Evolutionary conservation across 306 rosid species (phyloP).

Genomic region (Prunus davidiana): DNA sequence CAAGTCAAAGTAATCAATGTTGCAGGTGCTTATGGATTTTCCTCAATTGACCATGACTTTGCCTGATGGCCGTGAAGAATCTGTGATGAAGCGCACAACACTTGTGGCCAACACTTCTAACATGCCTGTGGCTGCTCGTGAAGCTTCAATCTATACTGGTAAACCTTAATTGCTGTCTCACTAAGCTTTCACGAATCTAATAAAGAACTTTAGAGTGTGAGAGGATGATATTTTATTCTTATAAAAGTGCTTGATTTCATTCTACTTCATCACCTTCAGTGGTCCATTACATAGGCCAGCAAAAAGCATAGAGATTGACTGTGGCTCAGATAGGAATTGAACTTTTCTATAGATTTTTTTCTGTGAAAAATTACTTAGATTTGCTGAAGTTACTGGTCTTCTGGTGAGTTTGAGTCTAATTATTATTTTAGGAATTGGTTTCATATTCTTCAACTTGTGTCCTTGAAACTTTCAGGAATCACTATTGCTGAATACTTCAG

Average conservation of each 20-base stretch:
- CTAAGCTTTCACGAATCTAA: neutral
- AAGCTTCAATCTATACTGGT: slow-evolving; percentile 99
- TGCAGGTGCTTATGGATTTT: slow-evolving; percentile 97
- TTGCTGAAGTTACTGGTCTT: neutral
- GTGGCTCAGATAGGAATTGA: neutral
- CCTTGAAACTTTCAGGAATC: slow-evolving; percentile 58
- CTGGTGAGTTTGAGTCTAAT: neutral
- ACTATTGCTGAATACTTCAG: slow-evolving; percentile 97
- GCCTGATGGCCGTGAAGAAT: slow-evolving; percentile 99
- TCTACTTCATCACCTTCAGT: neutral
- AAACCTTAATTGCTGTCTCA: slow-evolving; percentile 9
- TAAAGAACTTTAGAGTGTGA: neutral
- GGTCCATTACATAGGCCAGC: neutral
- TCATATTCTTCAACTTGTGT: neutral
- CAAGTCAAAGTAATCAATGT: slow-evolving; percentile 14
- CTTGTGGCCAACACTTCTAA: slow-evolving; percentile 99
- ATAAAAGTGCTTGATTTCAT: neutral
- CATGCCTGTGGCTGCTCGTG: slow-evolving; percentile 99
- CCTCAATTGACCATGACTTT: slow-evolving; percentile 99
- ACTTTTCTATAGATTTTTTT: neutral
- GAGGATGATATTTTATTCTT: neutral
- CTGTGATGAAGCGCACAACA: slow-evolving; percentile 99
- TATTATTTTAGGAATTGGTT: neutral
- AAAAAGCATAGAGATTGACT: neutral
- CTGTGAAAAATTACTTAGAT: neutral